These are phyloP conservation scores for Phaeosphaeriaceae sp. DNA, from an alignment of 2,329 filamentous ascomycete species.

Conservation along the genomic window DNA sequence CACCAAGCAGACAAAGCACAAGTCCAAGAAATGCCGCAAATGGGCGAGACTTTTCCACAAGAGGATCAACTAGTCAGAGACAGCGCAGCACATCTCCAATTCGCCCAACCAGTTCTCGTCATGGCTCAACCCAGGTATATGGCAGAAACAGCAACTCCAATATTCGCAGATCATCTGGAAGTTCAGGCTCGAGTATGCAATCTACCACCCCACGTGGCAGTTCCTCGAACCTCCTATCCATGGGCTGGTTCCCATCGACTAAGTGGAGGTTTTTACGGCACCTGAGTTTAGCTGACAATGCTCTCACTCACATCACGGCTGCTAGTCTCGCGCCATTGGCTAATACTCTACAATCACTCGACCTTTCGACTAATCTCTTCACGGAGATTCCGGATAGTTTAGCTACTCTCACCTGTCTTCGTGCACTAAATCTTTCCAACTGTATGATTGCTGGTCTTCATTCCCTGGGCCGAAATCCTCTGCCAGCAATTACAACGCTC, in stretches of 20 bases:
- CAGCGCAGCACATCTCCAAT: conserved; percentile 82
- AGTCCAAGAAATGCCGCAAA: conserved; percentile 56
- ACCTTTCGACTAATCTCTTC: conserved; percentile 91
- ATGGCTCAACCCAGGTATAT: conserved; percentile 68
- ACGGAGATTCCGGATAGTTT: conserved; percentile 93
- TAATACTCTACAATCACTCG: conserved; percentile 87
- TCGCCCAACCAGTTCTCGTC: conserved; percentile 77
- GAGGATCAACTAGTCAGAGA: conserved; percentile 44
- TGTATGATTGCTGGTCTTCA: conserved; percentile 98
- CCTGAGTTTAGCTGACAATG: conserved; percentile 89
- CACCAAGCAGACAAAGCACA: conserved; percentile 53
- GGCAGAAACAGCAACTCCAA: conserved; percentile 68
- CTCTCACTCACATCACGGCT: conserved; percentile 78
- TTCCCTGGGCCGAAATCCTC: conserved; percentile 81
- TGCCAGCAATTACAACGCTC: conserved; percentile 91
- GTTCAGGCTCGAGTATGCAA: conserved; percentile 79
- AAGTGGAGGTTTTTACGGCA: conserved; percentile 97
- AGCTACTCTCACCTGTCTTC: conserved; percentile 82
- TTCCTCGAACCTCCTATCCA: conserved; percentile 75
- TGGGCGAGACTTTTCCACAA: conserved; percentile 64
- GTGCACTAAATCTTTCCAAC: conserved; percentile 90
- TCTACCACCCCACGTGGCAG: conserved; percentile 67
- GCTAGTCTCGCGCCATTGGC: conserved; percentile 80
- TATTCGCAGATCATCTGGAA: conserved; percentile 86
- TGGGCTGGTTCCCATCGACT: conserved; percentile 75